These are phyloP conservation scores for Neoboletus magnificus DNA, from an alignment of 768 basidiomycete species.

Conservation along the genomic window DNA sequence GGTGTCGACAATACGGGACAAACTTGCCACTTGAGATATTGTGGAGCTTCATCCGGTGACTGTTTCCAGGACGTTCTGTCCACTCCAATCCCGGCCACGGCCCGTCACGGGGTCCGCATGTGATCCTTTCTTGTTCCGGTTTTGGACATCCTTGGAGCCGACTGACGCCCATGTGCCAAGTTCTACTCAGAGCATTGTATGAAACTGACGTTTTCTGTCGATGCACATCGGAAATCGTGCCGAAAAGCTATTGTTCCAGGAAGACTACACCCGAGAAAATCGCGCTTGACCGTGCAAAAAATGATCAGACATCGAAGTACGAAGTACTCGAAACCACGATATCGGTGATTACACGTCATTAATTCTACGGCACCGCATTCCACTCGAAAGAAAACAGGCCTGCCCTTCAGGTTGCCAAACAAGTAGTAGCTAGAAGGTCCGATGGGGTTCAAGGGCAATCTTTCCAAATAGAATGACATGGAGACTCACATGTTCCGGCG, in stretches of 20 bases:
- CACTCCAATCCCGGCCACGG: background rate
- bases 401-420: slow-evolving; percentile 7
- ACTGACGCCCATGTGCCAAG: background rate
- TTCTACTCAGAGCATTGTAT: background rate
- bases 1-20: slow-evolving; percentile 4
- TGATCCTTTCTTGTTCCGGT: slow-evolving; percentile 2
- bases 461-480: background rate
- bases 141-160: background rate
- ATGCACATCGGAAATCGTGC: background rate
- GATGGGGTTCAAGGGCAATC: background rate
- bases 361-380: background rate
- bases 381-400: background rate
- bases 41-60: slow-evolving; percentile 1
- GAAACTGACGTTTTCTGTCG: background rate
- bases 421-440: slow-evolving; percentile 3
- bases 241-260: background rate
- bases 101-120: slow-evolving; percentile 1
- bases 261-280: background rate
- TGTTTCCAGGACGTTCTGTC: slow-evolving; percentile 3
- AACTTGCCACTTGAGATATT: slow-evolving; percentile 9
- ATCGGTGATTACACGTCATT: slow-evolving; percentile 18
- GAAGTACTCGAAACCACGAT: slow-evolving; percentile 16
- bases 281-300: background rate
- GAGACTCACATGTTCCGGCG: slow-evolving; percentile 3
- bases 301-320: background rate